Evolutionary conservation across 345 rosid genomes (phyloP).

Genomic region (Luvunga scandens): DNA sequence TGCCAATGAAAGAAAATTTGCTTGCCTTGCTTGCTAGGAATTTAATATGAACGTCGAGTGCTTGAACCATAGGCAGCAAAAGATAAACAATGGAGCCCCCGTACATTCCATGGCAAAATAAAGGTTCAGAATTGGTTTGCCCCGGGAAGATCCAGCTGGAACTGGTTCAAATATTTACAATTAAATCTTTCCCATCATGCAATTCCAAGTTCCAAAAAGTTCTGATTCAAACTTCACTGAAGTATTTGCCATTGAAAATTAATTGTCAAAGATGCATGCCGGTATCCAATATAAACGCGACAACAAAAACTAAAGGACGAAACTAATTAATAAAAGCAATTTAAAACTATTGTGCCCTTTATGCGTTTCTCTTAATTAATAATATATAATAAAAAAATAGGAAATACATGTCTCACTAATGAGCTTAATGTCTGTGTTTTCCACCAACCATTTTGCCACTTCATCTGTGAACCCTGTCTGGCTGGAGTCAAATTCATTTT

Average conservation of each 20-base stretch:
- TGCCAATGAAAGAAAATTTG: not conserved
- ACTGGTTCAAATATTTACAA: slow-evolving; percentile 22
- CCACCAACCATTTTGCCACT: slow-evolving; percentile 39
- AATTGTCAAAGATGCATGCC: too few species aligned
- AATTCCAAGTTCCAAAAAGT: too few species aligned
- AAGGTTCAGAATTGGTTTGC: not conserved
- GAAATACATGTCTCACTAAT: too few species aligned
- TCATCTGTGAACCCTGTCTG: slow-evolving; percentile 73
- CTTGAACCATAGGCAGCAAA: slow-evolving; percentile 66
- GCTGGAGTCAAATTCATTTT: slow-evolving; percentile 70
- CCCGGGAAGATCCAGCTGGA: not conserved
- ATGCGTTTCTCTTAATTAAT: too few species aligned
- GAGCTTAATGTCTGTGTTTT: slow-evolving; percentile 52
- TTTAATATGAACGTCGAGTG: slow-evolving; percentile 37
- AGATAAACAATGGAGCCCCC: slow-evolving; percentile 79
- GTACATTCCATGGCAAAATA: not conserved
- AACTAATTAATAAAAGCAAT: too few species aligned
- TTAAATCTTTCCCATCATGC: too few species aligned
- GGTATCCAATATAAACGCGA: too few species aligned
- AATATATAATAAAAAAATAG: too few species aligned
- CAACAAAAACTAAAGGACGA: too few species aligned
- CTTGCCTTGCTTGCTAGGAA: slow-evolving; percentile 52
- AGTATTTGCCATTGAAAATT: too few species aligned
- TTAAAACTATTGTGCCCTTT: too few species aligned
- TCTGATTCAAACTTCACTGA: too few species aligned